Base-by-base conservation (phyloP, 805 yeast species). In the Myxozyma lipomycoides region DNA sequence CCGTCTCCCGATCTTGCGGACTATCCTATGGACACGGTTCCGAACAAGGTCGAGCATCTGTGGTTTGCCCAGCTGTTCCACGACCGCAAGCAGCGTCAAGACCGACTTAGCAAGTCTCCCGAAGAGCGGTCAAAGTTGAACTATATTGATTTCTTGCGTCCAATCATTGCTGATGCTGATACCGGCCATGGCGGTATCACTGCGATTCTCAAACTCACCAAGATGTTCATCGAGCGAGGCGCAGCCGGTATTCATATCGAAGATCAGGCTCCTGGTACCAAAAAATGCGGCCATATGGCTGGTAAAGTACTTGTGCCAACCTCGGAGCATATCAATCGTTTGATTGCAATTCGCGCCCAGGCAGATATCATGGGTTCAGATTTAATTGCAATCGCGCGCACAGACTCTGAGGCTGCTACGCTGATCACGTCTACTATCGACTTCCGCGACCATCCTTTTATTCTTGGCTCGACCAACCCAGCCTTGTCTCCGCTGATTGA, bases 141-240 rank as follows among this genome's bases (percentile, higher is more conserved):
- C 43, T 81, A 83, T 71, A 84, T 76, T 49, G 98, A 91, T 74
- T 91, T 85, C 71, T 73, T 91, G 67, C 82, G 96, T 64, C 98
- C 98, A 52, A 87, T 91, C 62, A 78, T 91, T 63, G 98, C 98
- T 39, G 98, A 91, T 69, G 98, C 91, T 61, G 98, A 91, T 73
- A 93, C 98, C 51, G 98, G 98, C 62, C 98, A 91, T 70, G 98
- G 98, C 73, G 98, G 98, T 68, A 78, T 89, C 63, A 90, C 98
- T 53, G 98, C 98, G 50, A 88, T 88, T 61, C 84, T 89, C 74
- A 91, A 91, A 74, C 80, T 91, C 69, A 89, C 96, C 64, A 91
- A 91, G 76, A 77, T 91, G 82, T 91, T 91, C 68, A 86, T 91
- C 63, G 98, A 91, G 75, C 82, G 95, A 65, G 98, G 98, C 71